Percentiles rank a stretch among this genome's conserved stretches.
Evolutionary conservation across 139 green algal genomes (phyloP).

Genomic region (Chlorella sp.): DNA sequence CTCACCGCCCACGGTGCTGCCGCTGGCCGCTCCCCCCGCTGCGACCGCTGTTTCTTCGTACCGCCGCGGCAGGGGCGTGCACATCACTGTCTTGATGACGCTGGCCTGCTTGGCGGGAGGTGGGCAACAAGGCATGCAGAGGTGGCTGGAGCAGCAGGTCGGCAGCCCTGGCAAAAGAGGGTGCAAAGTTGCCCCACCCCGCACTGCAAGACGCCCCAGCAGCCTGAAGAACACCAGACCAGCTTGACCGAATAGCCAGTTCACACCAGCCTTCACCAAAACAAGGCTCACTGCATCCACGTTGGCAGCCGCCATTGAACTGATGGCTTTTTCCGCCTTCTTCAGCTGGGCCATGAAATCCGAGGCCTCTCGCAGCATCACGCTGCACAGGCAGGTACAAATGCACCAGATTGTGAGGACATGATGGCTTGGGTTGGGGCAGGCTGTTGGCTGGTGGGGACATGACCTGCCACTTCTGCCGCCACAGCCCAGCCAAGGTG

Average conservation of each 20-base stretch:
- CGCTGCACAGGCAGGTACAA: neutral
- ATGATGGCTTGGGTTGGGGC: too few relatives aligned
- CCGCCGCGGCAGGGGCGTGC: conserved; percentile 58
- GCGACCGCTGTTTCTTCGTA: conserved; percentile 71
- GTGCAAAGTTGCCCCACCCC: too few relatives aligned
- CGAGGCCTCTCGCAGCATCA: conserved; percentile 60
- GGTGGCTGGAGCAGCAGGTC: too few relatives aligned
- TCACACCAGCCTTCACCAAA: too few relatives aligned
- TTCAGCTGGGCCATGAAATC: conserved; percentile 71
- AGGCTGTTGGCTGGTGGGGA: too few relatives aligned
- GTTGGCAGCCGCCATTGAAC: conserved; percentile 55
- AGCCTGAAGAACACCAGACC: too few relatives aligned
- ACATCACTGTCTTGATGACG: conserved; percentile 25
- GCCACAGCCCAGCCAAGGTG: neutral
- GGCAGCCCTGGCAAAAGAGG: too few relatives aligned
- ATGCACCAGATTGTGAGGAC: neutral
- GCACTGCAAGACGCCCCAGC: too few relatives aligned
- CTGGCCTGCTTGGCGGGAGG: neutral
- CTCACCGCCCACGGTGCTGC: conserved; percentile 38
- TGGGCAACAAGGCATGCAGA: too few relatives aligned
- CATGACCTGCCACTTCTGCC: too few relatives aligned
- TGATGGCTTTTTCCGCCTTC: conserved; percentile 76
- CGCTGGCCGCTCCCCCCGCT: conserved; percentile 47
- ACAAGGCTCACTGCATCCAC: neutral
- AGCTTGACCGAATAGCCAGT: too few relatives aligned